phyloP scores from a whole-genome alignment of 1,284 basidiomycete genomes.

The Pseudozyma pruni region DNA sequence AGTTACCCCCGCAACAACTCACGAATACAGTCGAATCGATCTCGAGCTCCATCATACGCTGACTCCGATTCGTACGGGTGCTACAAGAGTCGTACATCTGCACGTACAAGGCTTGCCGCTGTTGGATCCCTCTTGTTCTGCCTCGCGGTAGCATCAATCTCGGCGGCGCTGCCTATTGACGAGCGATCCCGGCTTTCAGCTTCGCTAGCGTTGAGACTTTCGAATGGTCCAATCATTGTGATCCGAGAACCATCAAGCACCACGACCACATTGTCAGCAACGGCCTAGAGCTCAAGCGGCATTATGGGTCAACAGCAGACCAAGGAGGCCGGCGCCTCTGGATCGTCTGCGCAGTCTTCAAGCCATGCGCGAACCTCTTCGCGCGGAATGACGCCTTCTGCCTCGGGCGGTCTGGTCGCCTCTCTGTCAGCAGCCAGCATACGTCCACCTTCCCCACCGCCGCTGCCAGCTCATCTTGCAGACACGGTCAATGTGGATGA shows the following conservation, averaged over 20 bases:
- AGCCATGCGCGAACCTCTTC: constrained; percentile 27
- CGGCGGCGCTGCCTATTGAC: too few relatives aligned
- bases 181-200: too few relatives aligned
- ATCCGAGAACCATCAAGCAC: not conserved
- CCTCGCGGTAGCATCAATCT: too few relatives aligned
- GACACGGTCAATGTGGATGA: constrained; percentile 68
- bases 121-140: too few relatives aligned
- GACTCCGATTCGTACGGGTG: too few relatives aligned
- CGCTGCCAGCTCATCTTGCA: constrained; percentile 41
- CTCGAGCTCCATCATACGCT: too few relatives aligned
- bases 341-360: constrained; percentile 10
- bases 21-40: too few relatives aligned
- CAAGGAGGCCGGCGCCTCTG: constrained; percentile 40
- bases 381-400: constrained; percentile 36
- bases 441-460: constrained; percentile 31
- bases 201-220: not conserved
- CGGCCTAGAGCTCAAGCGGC: not conserved
- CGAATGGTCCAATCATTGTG: not conserved
- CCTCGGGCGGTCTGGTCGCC: constrained; percentile 26
- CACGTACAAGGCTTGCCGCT: too few relatives aligned
- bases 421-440: constrained; percentile 33
- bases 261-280: not conserved
- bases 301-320: constrained; percentile 51
- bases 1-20: too few relatives aligned
- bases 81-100: too few relatives aligned